These are phyloP conservation scores for Aristolochia fimbriata DNA, from an alignment of 164 flowering plant species.

Conservation along the genomic window DNA sequence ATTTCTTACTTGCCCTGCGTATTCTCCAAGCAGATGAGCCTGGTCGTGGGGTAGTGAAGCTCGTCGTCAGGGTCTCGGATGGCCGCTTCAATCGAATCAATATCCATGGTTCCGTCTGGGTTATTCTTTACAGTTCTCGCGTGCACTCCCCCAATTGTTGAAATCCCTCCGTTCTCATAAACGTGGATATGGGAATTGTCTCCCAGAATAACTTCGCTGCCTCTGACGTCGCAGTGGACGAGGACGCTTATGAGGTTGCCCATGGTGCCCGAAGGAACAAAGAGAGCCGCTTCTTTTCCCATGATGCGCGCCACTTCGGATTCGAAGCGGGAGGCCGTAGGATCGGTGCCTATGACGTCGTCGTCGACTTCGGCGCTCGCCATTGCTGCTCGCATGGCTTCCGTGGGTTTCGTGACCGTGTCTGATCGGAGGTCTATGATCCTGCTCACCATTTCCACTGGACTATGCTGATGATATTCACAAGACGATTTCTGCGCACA, in stretches of 20 bases:
- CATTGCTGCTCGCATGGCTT: slow-evolving; percentile 84
- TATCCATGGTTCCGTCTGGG: slow-evolving; percentile 84
- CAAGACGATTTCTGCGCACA: too few relatives aligned
- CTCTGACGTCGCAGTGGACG: slow-evolving; percentile 77
- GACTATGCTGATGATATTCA: too few relatives aligned
- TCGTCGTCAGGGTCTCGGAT: slow-evolving; percentile 59
- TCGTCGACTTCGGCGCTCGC: slow-evolving; percentile 87
- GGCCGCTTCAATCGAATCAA: slow-evolving; percentile 65
- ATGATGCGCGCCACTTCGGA: slow-evolving; percentile 58
- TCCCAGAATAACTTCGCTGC: slow-evolving; percentile 88
- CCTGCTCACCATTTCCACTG: slow-evolving; percentile 46
- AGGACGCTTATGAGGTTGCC: slow-evolving; percentile 85
- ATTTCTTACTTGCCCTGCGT: slow-evolving; percentile 75
- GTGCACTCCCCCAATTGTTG: slow-evolving; percentile 84
- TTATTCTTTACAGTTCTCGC: slow-evolving; percentile 69
- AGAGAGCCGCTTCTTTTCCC: slow-evolving; percentile 81
- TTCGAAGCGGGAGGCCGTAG: slow-evolving; percentile 65
- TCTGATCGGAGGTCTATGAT: slow-evolving; percentile 87
- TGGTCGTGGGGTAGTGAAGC: slow-evolving; percentile 63
- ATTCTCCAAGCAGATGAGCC: slow-evolving; percentile 93
- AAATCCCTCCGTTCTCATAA: slow-evolving; percentile 86
- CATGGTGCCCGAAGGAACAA: slow-evolving; percentile 98
- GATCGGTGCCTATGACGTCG: slow-evolving; percentile 70
- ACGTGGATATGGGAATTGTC: slow-evolving; percentile 70
- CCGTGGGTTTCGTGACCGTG: slow-evolving; percentile 89